Conservation (phyloP, 768 basidiomycete species). For the Kwoniella sp. region DNA sequence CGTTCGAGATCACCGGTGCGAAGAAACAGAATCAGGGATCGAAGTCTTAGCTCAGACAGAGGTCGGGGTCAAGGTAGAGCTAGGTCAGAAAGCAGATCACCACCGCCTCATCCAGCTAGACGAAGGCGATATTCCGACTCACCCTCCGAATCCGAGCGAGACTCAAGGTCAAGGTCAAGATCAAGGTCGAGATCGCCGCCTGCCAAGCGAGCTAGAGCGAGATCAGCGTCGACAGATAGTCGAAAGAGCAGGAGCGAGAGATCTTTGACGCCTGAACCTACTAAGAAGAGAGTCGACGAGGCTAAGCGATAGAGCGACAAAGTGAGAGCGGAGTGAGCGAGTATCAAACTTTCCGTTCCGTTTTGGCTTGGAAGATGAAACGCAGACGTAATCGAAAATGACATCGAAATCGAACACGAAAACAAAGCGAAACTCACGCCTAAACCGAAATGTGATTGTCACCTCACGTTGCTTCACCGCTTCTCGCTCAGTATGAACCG, state of each 20-base stretch:
- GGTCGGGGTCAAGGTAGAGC: conserved; percentile 1
- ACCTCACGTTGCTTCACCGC: no score
- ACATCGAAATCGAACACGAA: no score
- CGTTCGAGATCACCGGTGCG: conserved; percentile 3
- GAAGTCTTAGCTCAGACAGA: no score
- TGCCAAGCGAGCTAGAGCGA: conserved; percentile 24
- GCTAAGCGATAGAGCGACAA: background rate
- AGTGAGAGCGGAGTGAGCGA: no score
- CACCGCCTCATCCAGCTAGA: conserved; percentile 12
- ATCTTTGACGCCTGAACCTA: conserved; percentile 42
- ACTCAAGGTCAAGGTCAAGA: background rate
- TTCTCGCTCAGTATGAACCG: no score
- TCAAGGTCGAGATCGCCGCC: conserved; percentile 23
- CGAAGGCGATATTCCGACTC: conserved; percentile 22
- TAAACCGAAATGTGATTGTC: no score
- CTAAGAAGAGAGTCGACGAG: conserved; percentile 31
- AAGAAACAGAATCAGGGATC: conserved; percentile 3
- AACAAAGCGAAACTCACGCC: no score
- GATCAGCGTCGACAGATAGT: conserved; percentile 20
- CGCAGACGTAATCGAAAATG: no score
- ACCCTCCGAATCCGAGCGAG: background rate
- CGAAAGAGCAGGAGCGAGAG: conserved; percentile 38
- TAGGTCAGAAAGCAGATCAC: conserved; percentile 14
- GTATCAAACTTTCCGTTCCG: no score
- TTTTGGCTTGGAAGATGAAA: no score